A percentile compares a stretch with the other conserved stretches of the same genome.
Evolutionary conservation across 257 asterid genomes (phyloP).

Genomic region (Gynochthodes officinalis): DNA sequence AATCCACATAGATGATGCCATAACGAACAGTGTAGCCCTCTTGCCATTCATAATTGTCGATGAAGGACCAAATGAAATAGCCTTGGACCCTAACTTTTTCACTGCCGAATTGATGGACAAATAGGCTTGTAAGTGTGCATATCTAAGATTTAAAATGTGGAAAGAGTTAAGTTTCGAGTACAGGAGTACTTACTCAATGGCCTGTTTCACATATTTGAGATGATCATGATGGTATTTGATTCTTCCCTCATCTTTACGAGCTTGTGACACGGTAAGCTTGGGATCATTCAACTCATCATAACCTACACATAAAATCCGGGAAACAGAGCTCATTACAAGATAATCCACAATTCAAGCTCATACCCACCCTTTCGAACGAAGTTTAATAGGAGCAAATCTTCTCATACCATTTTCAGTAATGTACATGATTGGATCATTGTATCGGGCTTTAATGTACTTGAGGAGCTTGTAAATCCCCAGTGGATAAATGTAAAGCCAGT

Average conservation of each 20-base stretch:
- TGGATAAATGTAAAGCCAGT: slow-evolving; percentile 30
- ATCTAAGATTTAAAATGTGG: too few relatives aligned
- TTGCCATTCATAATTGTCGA: slow-evolving; percentile 16
- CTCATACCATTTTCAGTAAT: slow-evolving; percentile 33
- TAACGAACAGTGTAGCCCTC: slow-evolving; percentile 14
- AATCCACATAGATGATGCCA: slow-evolving; percentile 11
- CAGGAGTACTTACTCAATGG: slow-evolving; percentile 20
- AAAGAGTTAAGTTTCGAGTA: too few relatives aligned
- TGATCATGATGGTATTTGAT: slow-evolving; percentile 20
- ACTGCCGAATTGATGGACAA: neutral
- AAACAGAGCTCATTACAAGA: neutral
- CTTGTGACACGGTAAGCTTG: slow-evolving; percentile 7
- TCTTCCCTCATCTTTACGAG: slow-evolving; percentile 14
- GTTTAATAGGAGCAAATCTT: neutral
- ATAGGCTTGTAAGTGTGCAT: neutral
- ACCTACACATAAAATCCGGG: slow-evolving; percentile 1
- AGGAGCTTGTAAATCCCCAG: slow-evolving; percentile 24
- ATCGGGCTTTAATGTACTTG: neutral
- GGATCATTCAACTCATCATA: slow-evolving; percentile 16
- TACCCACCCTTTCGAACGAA: neutral
- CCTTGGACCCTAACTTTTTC: slow-evolving; percentile 9
- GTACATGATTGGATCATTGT: slow-evolving; percentile 27
- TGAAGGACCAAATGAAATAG: slow-evolving; percentile 11
- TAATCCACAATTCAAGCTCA: neutral
- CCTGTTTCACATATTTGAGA: slow-evolving; percentile 13